Conservation (phyloP, 768 basidiomycete genomes). For the Mrakia hoshinonis region DNA sequence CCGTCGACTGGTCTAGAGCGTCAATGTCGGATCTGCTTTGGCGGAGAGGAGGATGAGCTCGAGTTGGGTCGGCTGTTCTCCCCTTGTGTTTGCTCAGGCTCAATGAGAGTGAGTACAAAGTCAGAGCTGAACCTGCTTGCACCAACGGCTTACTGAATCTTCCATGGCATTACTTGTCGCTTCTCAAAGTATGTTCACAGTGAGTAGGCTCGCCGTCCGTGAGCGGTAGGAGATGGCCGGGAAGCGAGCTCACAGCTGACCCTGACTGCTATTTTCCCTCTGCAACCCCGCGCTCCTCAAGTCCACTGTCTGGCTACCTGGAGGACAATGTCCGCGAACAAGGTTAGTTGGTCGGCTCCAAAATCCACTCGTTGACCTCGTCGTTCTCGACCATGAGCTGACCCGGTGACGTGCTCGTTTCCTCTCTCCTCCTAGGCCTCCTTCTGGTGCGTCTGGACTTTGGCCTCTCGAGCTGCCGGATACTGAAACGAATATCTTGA, state of each 20-base stretch:
- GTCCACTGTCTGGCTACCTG: constrained; percentile 18
- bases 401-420: background rate
- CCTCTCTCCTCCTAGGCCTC: background rate
- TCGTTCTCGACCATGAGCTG: background rate
- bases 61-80: constrained; percentile 28
- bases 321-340: constrained; percentile 9
- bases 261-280: no score
- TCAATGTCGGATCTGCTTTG: constrained; percentile 32
- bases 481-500: no score
- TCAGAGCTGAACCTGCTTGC: no score
- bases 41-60: constrained; percentile 18
- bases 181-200: constrained; percentile 14
- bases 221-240: no score
- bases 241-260: no score
- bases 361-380: no score
- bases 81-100: constrained; percentile 16
- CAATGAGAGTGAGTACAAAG: constrained; percentile 10
- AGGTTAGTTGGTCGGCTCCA: background rate
- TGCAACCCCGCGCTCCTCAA: background rate
- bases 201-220: background rate
- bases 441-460: background rate
- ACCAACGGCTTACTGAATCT: no score
- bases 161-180: background rate
- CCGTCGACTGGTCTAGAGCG: background rate
- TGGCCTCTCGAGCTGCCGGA: no score